Conservation (phyloP, 2,329 filamentous ascomycete species). For the Colletotrichum chlorophyti region DNA sequence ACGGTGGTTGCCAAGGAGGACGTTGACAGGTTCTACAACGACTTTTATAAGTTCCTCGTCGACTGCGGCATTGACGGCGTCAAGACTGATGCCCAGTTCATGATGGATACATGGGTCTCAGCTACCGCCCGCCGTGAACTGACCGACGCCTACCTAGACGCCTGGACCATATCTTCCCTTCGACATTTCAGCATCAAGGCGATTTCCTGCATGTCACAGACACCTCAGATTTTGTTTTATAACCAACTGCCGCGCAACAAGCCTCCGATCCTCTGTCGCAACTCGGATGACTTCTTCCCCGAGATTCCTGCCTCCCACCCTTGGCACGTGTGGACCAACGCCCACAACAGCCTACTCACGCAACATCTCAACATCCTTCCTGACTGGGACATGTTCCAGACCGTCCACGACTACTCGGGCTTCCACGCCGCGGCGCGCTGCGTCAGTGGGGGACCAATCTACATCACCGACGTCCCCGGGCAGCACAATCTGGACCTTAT, state of each 20-base stretch:
- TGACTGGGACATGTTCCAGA: slow-evolving; percentile 80
- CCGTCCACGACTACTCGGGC: slow-evolving; percentile 69
- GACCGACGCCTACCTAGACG: slow-evolving; percentile 80
- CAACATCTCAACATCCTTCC: slow-evolving; percentile 87
- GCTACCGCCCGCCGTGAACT: slow-evolving; percentile 75
- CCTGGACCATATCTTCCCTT: slow-evolving; percentile 81
- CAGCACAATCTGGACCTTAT: slow-evolving; percentile 80
- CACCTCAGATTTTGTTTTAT: slow-evolving; percentile 85
- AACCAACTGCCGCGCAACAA: slow-evolving; percentile 80
- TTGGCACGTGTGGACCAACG: slow-evolving; percentile 96
- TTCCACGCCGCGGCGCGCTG: slow-evolving; percentile 93
- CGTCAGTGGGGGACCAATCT: slow-evolving; percentile 89
- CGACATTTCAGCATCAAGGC: slow-evolving; percentile 78
- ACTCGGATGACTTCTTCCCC: slow-evolving; percentile 93
- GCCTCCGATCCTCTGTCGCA: slow-evolving; percentile 78
- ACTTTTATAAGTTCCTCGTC: slow-evolving; percentile 87
- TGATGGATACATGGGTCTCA: slow-evolving; percentile 76
- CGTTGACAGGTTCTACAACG: slow-evolving; percentile 79
- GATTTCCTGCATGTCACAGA: slow-evolving; percentile 95
- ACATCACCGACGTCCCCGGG: slow-evolving; percentile 90
- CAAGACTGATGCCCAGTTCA: slow-evolving; percentile 93
- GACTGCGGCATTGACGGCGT: slow-evolving; percentile 81
- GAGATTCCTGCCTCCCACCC: slow-evolving; percentile 80
- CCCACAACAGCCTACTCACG: slow-evolving; percentile 84
- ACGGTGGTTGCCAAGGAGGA: slow-evolving; percentile 78